Percentiles rank a stretch among this genome's conserved stretches.
These are phyloP conservation scores for Saitoella complicata DNA, from an alignment of 805 yeast species.

Conservation along the genomic window DNA sequence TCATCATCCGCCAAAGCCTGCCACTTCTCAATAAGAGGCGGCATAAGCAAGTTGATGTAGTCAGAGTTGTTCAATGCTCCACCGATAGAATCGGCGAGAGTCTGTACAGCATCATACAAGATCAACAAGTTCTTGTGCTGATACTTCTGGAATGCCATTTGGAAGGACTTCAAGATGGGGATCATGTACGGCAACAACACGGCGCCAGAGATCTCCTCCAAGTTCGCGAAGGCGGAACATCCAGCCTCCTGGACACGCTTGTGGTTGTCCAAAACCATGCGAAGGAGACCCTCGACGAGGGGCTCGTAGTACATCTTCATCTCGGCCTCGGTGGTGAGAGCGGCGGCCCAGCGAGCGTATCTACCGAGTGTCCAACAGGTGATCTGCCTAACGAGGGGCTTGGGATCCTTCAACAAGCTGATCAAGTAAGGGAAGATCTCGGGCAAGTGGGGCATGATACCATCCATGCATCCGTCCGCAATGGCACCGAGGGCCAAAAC, in stretches of 20 bases:
- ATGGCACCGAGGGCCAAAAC: slow-evolving; percentile 91
- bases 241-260: slow-evolving; percentile 94
- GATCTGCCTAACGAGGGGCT: slow-evolving; percentile 80
- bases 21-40: slow-evolving; percentile 78
- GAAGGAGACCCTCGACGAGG: slow-evolving; percentile 49
- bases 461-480: slow-evolving; percentile 69
- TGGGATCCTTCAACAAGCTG: slow-evolving; percentile 54
- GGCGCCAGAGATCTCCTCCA: slow-evolving; percentile 61
- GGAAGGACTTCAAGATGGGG: slow-evolving; percentile 53
- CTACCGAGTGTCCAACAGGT: slow-evolving; percentile 92
- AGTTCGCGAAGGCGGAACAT: slow-evolving; percentile 68
- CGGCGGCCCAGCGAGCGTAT: slow-evolving; percentile 66
- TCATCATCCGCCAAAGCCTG: slow-evolving; percentile 57
- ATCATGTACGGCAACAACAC: slow-evolving; percentile 47
- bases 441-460: slow-evolving; percentile 55
- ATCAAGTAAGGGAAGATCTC: slow-evolving; percentile 71
- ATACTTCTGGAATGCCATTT: slow-evolving; percentile 57
- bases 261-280: slow-evolving; percentile 37
- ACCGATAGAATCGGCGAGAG: slow-evolving; percentile 67
- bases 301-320: slow-evolving; percentile 57
- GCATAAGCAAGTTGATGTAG: slow-evolving; percentile 48
- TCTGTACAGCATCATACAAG: slow-evolving; percentile 79
- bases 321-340: slow-evolving; percentile 44
- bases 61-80: slow-evolving; percentile 37
- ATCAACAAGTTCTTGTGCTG: slow-evolving; percentile 69